Conservation (phyloP, 305 asterid species). For the Fraxinus baroniana region DNA sequence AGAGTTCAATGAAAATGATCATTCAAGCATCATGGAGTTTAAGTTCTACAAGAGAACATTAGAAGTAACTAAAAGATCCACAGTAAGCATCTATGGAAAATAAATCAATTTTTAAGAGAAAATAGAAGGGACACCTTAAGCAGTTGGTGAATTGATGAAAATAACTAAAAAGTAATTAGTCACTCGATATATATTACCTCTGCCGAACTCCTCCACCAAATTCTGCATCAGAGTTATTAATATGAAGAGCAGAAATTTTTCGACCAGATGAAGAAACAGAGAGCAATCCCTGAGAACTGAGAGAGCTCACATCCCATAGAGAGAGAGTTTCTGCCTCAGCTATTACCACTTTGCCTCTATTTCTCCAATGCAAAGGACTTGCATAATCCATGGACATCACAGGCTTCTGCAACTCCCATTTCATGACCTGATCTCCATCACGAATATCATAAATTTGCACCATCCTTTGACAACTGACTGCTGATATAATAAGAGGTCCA, state of each 20-base stretch:
- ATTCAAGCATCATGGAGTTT: not conserved
- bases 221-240: conserved; percentile 89
- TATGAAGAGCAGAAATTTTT: conserved; percentile 73
- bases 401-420: conserved; percentile 81
- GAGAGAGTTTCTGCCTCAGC: conserved; percentile 72
- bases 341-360: conserved; percentile 72
- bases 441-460: conserved; percentile 75
- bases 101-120: not conserved
- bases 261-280: conserved; percentile 66
- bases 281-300: conserved; percentile 53
- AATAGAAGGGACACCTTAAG: not conserved
- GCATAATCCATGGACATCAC: conserved; percentile 73
- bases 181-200: conserved; percentile 49
- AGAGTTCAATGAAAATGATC: not conserved
- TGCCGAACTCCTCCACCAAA: conserved; percentile 92
- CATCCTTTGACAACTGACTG: conserved; percentile 63
- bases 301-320: conserved; percentile 85
- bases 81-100: not conserved
- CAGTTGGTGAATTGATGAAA: not conserved
- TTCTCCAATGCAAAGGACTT: conserved; percentile 95
- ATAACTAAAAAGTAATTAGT: not conserved
- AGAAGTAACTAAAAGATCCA: not conserved
- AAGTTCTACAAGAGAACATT: not conserved
- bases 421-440: conserved; percentile 75
- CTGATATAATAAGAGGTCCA: conserved; percentile 76